Evolutionary conservation across 2,329 filamentous ascomycete species (phyloP).

Genomic region (Venturia pyrina): DNA sequence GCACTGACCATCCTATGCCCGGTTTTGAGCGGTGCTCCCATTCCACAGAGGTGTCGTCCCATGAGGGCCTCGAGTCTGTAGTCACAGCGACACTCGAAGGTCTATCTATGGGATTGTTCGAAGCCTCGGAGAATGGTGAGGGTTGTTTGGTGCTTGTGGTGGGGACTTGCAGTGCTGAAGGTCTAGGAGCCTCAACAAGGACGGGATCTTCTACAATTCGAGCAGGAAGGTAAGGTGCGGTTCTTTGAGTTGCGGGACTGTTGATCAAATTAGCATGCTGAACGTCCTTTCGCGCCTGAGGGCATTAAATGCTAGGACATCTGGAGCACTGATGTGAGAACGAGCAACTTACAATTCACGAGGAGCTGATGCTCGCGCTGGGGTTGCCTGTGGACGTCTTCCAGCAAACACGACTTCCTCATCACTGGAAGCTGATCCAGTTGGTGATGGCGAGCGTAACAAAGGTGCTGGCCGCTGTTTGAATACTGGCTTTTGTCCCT

Average conservation of each 20-base stretch:
- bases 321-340: background rate
- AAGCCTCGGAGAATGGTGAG: background rate
- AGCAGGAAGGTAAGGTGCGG: background rate
- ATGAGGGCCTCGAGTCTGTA: conserved; percentile 18
- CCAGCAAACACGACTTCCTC: conserved; percentile 47
- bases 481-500: conserved; percentile 5
- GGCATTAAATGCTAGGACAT: background rate
- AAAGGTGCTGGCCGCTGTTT: conserved; percentile 13
- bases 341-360: background rate
- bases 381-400: background rate
- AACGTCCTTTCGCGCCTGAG: background rate
- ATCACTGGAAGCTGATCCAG: conserved; percentile 52
- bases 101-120: background rate
- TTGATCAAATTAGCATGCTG: background rate
- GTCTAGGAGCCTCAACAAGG: background rate
- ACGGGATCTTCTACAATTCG: background rate
- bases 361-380: no score
- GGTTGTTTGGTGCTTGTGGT: background rate
- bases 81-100: background rate
- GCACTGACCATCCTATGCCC: conserved; percentile 22
- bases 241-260: background rate
- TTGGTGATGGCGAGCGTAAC: conserved; percentile 26
- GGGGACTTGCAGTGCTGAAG: background rate
- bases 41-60: conserved; percentile 21
- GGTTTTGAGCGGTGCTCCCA: conserved; percentile 28